phyloP scores from a whole-genome alignment of 331 rosid genomes.

The Quercus tomentella region DNA sequence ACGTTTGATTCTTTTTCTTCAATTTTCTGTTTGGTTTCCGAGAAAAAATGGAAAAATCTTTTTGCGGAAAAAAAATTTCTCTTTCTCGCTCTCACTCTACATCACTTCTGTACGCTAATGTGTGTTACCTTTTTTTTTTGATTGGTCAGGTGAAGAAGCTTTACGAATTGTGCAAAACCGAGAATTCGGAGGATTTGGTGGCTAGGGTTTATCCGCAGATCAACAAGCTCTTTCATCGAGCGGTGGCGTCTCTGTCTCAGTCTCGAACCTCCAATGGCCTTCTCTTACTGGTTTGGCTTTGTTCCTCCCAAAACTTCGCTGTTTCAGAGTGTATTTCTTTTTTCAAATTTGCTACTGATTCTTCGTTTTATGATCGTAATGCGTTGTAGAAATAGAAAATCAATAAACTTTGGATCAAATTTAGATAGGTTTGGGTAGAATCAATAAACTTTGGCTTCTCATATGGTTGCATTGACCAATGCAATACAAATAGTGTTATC shows the following conservation, averaged over 20 bases:
- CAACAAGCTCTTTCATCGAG: slow-evolving; percentile 84
- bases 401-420: too few species aligned
- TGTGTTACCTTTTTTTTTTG: not conserved
- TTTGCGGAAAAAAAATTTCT: not conserved
- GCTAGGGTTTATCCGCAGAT: slow-evolving; percentile 84
- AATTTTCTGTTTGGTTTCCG: slow-evolving; percentile 4
- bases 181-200: slow-evolving; percentile 75
- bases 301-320: not conserved
- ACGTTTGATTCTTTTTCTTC: not conserved
- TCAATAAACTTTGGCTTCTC: too few species aligned
- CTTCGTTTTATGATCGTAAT: not conserved
- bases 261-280: slow-evolving; percentile 87
- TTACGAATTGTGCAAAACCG: slow-evolving; percentile 58
- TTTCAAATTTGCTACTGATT: not conserved
- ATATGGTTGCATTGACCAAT: too few species aligned
- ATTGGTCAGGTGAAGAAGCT: slow-evolving; percentile 69
- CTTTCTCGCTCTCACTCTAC: not conserved
- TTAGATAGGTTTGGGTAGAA: too few species aligned
- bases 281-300: slow-evolving; percentile 61
- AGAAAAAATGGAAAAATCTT: slow-evolving; percentile 1
- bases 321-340: not conserved
- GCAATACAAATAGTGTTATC: too few species aligned
- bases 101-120: not conserved
- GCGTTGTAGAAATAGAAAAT: too few species aligned
- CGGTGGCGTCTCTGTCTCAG: slow-evolving; percentile 72